Base-by-base conservation (phyloP, 2,329 filamentous ascomycete species). In the Xylaria sp. region DNA sequence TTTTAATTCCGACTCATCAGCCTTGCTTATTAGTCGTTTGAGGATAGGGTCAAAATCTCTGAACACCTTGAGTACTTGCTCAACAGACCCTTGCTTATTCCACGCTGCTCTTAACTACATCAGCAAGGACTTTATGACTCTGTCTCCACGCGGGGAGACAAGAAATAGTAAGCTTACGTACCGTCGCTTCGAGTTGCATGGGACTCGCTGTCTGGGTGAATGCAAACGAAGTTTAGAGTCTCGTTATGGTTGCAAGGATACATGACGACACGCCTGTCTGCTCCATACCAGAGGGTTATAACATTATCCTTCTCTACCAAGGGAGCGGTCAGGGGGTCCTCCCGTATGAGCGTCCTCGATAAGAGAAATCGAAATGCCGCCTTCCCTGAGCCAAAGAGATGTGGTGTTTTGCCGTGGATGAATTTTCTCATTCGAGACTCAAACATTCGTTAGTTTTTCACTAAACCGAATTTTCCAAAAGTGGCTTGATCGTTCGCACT, bases 341-440 rank as follows among this genome's bases (percentile, higher is more conserved):
- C 67, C 2, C 73, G 67, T 3, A 71, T 72, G 1, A 61, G 64
- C 15, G 72, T 57, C 0, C 78, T 77, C 0, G 79, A 75, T 0
- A 88, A 77, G 4, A 87, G 70, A 72, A 87, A 88, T 7, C 85
- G 78, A 70, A 86, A 88, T 0, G 84, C 84, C 45, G 80, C 84
- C 69, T 86, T 85, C 2, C 84, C 85, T 2, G 80, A 82, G 33
- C 77, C 75, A 51, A 79, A 79, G 0, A 79, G 72, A 21, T 61
- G 71, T 19, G 60, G 42, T 15, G 74, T 67, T n/a, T 69, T 77
- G 0, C 85, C 76, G 28, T 77, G 74, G 1, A 78, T 72, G 0
- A 85, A 80, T 50, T 74, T 78, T 55, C 77, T 79, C 2, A 77
- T 69, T 31, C 60, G 66, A 14, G 69, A 70, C 68, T 71, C 8